A percentile compares a stretch with the other conserved stretches of the same genome.
These are phyloP conservation scores for Ilyonectria destructans DNA, from an alignment of 2,329 filamentous ascomycete genomes.

Conservation along the genomic window DNA sequence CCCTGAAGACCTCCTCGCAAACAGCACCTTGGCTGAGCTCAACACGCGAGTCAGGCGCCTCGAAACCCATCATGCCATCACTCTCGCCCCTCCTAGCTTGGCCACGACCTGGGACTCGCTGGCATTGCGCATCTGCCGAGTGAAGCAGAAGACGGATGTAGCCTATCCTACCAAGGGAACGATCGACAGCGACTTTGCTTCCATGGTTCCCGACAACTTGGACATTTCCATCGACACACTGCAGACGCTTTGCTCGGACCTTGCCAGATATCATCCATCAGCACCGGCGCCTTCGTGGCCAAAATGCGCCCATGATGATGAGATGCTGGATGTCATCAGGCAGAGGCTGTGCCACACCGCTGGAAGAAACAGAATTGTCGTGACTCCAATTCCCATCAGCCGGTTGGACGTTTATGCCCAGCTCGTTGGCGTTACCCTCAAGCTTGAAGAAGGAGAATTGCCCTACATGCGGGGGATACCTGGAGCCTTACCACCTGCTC, in stretches of 20 bases:
- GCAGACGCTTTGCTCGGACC: constrained; percentile 9
- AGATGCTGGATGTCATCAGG: constrained; percentile 12
- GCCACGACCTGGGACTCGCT: constrained; percentile 16
- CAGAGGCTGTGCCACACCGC: constrained; percentile 11
- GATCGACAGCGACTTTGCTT: background rate
- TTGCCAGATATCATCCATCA: background rate
- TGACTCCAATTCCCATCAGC: background rate
- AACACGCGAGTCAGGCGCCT: constrained; percentile 11
- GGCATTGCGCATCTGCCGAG: constrained; percentile 11
- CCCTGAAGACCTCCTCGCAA: background rate
- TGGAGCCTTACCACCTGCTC: background rate
- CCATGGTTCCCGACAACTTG: background rate
- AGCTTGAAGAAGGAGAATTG: background rate
- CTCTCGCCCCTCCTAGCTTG: background rate
- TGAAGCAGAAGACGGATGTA: constrained; percentile 2
- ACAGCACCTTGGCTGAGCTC: background rate
- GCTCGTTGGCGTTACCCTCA: background rate
- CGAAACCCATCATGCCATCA: background rate
- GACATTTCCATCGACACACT: constrained; percentile 9
- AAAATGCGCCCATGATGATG: constrained; percentile 3
- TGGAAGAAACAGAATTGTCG: background rate
- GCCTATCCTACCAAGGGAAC: background rate
- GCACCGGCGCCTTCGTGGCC: background rate
- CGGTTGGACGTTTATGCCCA: constrained; percentile 3
- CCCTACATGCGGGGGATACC: background rate